Percentiles rank a stretch among this genome's conserved stretches.
Conservation (phyloP, 768 basidiomycete genomes). For the Baorangia bicolor region DNA sequence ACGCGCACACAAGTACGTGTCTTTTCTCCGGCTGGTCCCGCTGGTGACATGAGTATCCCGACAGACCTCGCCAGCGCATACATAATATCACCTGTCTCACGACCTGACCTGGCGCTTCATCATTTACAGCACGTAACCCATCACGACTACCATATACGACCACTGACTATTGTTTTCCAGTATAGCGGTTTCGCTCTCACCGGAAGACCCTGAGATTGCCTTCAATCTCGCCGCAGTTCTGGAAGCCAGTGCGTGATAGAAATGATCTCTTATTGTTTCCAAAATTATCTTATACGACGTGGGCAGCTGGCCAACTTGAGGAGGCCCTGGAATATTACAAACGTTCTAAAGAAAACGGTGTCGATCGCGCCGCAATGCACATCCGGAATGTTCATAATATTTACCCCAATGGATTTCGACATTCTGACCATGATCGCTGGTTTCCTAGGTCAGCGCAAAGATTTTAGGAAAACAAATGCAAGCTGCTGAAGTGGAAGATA, state of each 20-base stretch:
- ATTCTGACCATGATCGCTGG: conserved; percentile 11
- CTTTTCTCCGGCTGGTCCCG: conserved; percentile 19
- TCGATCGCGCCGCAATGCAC: conserved; percentile 80
- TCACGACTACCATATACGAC: conserved; percentile 29
- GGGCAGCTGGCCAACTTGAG: conserved; percentile 71
- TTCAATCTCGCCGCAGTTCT: conserved; percentile 91
- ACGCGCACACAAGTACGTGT: conserved; percentile 80
- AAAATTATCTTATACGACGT: conserved; percentile 30
- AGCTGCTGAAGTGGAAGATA: conserved; percentile 33
- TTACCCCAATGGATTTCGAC: conserved; percentile 16
- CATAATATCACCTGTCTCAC: conserved; percentile 73
- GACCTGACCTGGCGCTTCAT: conserved; percentile 84
- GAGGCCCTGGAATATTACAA: conserved; percentile 82
- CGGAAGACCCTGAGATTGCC: conserved; percentile 88
- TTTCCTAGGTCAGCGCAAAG: conserved; percentile 72
- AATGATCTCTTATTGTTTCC: conserved; percentile 35
- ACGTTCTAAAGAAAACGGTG: conserved; percentile 70
- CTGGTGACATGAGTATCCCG: conserved; percentile 23
- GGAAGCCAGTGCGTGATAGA: conserved; percentile 69
- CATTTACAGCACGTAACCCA: conserved; percentile 65
- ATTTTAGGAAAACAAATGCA: conserved; percentile 63
- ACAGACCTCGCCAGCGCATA: conserved; percentile 88
- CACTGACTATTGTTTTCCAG: conserved; percentile 46
- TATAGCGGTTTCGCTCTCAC: conserved; percentile 77
- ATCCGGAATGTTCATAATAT: conserved; percentile 68